Conservation (phyloP, 345 rosid species). For the Draba incana region DNA sequence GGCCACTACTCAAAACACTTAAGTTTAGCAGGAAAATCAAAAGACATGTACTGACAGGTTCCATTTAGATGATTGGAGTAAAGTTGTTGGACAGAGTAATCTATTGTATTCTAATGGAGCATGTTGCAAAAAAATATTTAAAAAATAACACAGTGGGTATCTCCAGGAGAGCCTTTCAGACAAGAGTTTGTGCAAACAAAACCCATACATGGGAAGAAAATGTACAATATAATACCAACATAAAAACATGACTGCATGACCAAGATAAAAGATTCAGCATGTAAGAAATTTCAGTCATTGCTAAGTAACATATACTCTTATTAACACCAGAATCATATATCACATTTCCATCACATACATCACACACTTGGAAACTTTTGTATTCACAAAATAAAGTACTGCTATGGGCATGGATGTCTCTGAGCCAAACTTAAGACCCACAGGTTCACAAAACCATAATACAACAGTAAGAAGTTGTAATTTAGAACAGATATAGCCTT, state of each 20-base stretch:
- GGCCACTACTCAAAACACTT: conserved; percentile 18
- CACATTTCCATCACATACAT: conserved; percentile 20
- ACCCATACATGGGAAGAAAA: conserved; percentile 12
- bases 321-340: conserved; percentile 13
- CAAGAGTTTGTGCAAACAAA: conserved; percentile 7
- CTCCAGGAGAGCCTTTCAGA: conserved; percentile 14
- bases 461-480: not conserved
- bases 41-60: conserved; percentile 26
- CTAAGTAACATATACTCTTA: conserved; percentile 2
- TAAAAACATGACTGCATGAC: not conserved
- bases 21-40: conserved; percentile 4
- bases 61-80: conserved; percentile 33
- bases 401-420: not conserved
- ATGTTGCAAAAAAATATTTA: not conserved
- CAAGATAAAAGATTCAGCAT: conserved; percentile 16
- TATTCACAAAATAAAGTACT: conserved; percentile 2
- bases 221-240: conserved; percentile 3
- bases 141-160: conserved; percentile 6
- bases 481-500: conserved; percentile 9
- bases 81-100: conserved; percentile 29
- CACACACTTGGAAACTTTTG: conserved; percentile 13
- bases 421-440: too few species aligned
- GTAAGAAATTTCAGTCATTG: conserved; percentile 24
- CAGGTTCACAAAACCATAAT: not conserved
- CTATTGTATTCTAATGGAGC: conserved; percentile 20